Base-by-base conservation (phyloP, 1,284 basidiomycete genomes). In the Ceratobasidium theobromae region DNA sequence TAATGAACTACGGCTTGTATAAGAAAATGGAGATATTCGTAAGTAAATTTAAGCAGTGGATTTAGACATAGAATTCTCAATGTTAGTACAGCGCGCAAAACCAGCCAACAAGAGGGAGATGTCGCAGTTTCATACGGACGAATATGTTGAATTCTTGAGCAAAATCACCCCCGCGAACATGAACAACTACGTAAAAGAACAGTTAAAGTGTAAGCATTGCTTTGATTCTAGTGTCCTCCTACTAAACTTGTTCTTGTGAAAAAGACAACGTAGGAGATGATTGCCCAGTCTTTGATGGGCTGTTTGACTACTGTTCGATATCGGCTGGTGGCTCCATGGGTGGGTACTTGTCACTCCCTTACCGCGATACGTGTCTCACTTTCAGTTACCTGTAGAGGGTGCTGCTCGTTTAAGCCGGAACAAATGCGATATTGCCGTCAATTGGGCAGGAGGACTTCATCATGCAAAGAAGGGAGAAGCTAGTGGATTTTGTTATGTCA, bases 401-500 rank as follows among this genome's bases (percentile, higher is more conserved):
- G 96, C 97, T 41, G 95, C 96, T 11, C 84, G 96, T 43, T 78
- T 99, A 25, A 97, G 93, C 71, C 81, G 96, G 58, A 95, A 98
- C 78, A 99, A 98, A 76, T 98, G 95, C 76, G 96, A 99, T 75
- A 98, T 98, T 72, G 96, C 96, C 0, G 87, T 99, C 67, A 99
- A 99, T 75, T 99, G 96, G 96, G 96, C 96, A 1, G 96, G 96
- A 16, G 96, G 96, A 5, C 80, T 99, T 62, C 96, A 99, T 75
- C 96, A 99, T 75, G 95, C 96, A 1, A 99, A 99, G 79, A 99
- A 98, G 80, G 93, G 94, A 48, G 97, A 99, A 78, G 96, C 96
- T 0, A 95, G 92, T 72, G 96, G 96, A 0, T 99, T 99, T 78
- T 99, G 96, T 78, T 99, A 98, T 77, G 93, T 99, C 54, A 99